Percentiles rank a stretch among this genome's conserved stretches.
These are phyloP conservation scores for Wilcoxina mikolae DNA, from an alignment of 495 filamentous ascomycete species.

Conservation along the genomic window DNA sequence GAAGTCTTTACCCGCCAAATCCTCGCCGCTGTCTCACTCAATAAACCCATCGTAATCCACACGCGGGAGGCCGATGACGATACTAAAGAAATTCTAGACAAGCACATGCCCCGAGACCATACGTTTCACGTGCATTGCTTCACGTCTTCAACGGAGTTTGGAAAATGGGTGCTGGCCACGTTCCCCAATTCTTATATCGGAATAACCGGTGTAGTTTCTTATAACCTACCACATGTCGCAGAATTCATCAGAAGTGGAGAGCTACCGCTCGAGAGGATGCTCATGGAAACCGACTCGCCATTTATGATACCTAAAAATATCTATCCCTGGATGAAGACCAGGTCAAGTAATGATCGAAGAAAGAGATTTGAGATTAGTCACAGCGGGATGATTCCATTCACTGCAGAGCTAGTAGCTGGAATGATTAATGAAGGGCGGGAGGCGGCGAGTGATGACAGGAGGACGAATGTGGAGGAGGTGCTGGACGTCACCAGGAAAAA, in stretches of 20 bases:
- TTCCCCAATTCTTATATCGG: slow-evolving; percentile 21
- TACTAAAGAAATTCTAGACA: slow-evolving; percentile 12
- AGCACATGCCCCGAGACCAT: slow-evolving; percentile 16
- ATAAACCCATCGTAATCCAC: slow-evolving; percentile 19
- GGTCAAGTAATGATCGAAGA: background rate
- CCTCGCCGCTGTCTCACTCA: slow-evolving; percentile 10
- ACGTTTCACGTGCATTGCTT: slow-evolving; percentile 22
- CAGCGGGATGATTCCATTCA: slow-evolving; percentile 23
- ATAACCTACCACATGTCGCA: slow-evolving; percentile 1
- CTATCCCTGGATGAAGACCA: slow-evolving; percentile 12
- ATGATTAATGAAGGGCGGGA: slow-evolving; percentile 12
- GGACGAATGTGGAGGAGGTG: slow-evolving; percentile 11
- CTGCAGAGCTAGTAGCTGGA: slow-evolving; percentile 13
- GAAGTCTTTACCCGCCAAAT: slow-evolving; percentile 20
- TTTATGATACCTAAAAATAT: slow-evolving; percentile 18
- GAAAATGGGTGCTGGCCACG: slow-evolving; percentile 7
- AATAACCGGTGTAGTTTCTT: slow-evolving; percentile 19
- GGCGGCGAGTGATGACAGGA: slow-evolving; percentile 4
- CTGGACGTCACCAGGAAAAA: slow-evolving; percentile 20
- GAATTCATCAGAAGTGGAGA: slow-evolving; percentile 9
- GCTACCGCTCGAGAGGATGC: slow-evolving; percentile 15
- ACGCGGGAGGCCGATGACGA: slow-evolving; percentile 20
- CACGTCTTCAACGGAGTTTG: slow-evolving; percentile 12
- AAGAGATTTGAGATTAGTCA: slow-evolving; percentile 15
- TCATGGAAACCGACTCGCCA: slow-evolving; percentile 22